A percentile compares a stretch with the other conserved stretches of the same genome.
Conservation (phyloP, 1,139 yeast species). For the Pichia sp. region DNA sequence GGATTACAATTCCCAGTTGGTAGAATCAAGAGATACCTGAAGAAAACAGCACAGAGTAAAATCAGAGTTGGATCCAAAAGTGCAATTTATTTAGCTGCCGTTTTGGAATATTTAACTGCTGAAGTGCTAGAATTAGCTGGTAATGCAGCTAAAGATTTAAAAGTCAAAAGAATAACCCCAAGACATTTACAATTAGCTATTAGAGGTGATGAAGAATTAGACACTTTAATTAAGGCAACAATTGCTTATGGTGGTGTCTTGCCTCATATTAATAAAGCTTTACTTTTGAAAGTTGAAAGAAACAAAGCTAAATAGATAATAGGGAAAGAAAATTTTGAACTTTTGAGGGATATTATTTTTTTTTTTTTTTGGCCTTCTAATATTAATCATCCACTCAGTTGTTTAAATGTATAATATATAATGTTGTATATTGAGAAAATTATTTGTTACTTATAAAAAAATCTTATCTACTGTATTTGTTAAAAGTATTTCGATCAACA, state of each 20-base stretch:
- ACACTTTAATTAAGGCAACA: slow-evolving; percentile 92
- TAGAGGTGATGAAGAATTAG: slow-evolving; percentile 96
- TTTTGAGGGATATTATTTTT: not conserved
- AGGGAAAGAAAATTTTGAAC: no score
- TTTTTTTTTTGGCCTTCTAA: not conserved
- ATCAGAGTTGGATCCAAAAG: slow-evolving; percentile 91
- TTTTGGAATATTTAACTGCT: slow-evolving; percentile 92
- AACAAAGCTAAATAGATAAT: slow-evolving; percentile 43
- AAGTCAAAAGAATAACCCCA: slow-evolving; percentile 97
- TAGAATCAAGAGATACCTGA: slow-evolving; percentile 92
- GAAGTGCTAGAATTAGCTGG: slow-evolving; percentile 98
- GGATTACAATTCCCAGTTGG: slow-evolving; percentile 99
- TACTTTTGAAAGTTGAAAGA: slow-evolving; percentile 82
- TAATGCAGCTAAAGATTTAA: slow-evolving; percentile 98
- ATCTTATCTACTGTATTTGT: slow-evolving; percentile 3
- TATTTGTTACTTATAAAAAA: no score
- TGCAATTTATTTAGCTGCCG: slow-evolving; percentile 80
- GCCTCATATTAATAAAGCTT: slow-evolving; percentile 94
- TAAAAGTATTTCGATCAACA: slow-evolving; percentile 1
- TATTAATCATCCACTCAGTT: not conserved
- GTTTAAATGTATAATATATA: slow-evolving; percentile 12
- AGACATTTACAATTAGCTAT: slow-evolving; percentile 98
- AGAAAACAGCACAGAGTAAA: slow-evolving; percentile 85
- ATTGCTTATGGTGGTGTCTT: slow-evolving; percentile 99
- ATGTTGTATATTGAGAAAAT: slow-evolving; percentile 10